phyloP scores from a whole-genome alignment of 768 basidiomycete species.

The Collybiopsis luxurians region DNA sequence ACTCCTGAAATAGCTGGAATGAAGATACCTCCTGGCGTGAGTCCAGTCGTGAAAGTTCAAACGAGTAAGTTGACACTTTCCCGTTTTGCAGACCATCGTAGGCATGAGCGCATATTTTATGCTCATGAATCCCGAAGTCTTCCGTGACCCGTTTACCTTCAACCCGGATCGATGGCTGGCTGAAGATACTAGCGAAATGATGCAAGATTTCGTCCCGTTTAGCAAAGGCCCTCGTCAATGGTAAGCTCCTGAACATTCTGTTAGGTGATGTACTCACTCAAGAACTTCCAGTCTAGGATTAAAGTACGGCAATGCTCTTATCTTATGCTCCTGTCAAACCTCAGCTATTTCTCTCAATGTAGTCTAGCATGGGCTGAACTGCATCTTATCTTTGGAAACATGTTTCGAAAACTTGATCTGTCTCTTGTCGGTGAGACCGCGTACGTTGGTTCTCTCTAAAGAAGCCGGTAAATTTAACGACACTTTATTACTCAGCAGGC shows the following conservation, averaged over 20 bases:
- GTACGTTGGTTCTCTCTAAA: not conserved
- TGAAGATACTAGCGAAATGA: no score
- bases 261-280: no score
- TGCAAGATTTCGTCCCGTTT: no score
- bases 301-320: no score
- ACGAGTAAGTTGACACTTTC: not conserved
- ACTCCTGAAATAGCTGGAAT: slow-evolving; percentile 34
- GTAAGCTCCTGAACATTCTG: not conserved
- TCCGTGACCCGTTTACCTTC: no score
- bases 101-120: slow-evolving; percentile 27
- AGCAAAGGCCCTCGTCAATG: no score
- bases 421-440: slow-evolving; percentile 11
- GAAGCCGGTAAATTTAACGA: not conserved
- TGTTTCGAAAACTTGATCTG: not conserved
- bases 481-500: not conserved
- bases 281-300: no score
- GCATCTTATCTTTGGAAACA: not conserved
- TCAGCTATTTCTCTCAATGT: slow-evolving; percentile 1
- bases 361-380: no score
- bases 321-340: no score
- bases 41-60: no score
- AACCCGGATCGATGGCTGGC: no score
- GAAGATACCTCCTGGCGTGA: slow-evolving; percentile 40
- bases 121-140: no score
- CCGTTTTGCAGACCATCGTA: slow-evolving; percentile 40